A percentile compares a stretch with the other conserved stretches of the same genome.
phyloP scores from a whole-genome alignment of 1,284 basidiomycete species.

The Tetrapyrgos nigripes region DNA sequence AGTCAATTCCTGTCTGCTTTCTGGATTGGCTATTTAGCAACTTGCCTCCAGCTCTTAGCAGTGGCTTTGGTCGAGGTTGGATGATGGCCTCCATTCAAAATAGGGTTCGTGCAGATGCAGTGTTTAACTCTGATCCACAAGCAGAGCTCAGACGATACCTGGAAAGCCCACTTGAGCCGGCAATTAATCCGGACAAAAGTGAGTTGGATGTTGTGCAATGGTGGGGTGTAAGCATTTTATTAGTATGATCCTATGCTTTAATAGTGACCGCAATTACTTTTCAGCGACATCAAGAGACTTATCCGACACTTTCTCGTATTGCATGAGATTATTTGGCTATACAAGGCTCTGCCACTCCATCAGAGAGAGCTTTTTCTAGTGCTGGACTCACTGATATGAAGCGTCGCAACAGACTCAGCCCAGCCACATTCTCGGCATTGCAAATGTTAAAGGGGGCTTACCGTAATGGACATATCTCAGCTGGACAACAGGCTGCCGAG shows the following conservation, averaged over 20 bases:
- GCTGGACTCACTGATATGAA: constrained; percentile 23
- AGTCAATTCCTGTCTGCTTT: too few relatives aligned
- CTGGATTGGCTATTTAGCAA: too few relatives aligned
- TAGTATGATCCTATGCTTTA: neutral
- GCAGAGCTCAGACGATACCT: constrained; percentile 17
- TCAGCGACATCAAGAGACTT: constrained; percentile 6
- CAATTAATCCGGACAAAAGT: neutral
- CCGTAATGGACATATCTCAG: neutral
- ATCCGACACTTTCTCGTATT: constrained; percentile 23
- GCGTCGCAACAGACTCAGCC: constrained; percentile 20
- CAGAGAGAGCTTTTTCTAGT: constrained; percentile 28
- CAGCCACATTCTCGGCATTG: constrained; percentile 22
- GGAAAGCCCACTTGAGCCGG: constrained; percentile 9
- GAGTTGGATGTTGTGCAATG: constrained; percentile 22
- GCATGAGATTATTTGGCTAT: constrained; percentile 33
- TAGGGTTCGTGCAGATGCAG: neutral
- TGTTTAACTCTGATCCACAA: neutral
- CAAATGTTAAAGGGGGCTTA: constrained; percentile 20
- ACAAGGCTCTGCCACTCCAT: constrained; percentile 28
- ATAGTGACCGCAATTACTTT: neutral
- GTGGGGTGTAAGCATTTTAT: constrained; percentile 26
- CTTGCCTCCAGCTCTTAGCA: neutral
- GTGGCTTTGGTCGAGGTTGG: constrained; percentile 7
- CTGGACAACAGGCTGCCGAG: neutral
- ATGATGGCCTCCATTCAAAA: constrained; percentile 7